Base-by-base conservation (phyloP, 2,329 filamentous ascomycete species). In the Byssoonygena ceratinophila region DNA sequence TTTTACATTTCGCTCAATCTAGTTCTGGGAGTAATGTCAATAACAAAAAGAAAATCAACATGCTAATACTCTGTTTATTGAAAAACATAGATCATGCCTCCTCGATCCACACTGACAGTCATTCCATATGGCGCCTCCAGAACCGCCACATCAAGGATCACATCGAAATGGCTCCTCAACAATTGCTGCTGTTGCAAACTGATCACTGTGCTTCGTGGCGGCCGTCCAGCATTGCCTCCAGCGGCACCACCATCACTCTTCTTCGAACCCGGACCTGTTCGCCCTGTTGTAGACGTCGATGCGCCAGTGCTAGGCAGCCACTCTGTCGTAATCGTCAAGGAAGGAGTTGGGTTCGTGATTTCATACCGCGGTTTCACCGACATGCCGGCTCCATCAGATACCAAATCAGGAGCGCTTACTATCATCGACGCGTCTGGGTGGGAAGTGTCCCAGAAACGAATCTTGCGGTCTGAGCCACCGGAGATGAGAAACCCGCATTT, bases 371-470 rank as follows among this genome's bases (percentile, higher is more conserved):
- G 85, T 63, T 81, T 83, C n/a, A 25, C 41, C 4, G 49, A 45
- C 20, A 61, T 59, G 3, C 60, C 52, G 4, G 59, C 59, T 12
- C 63, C 65, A 31, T 79, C 73, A 54, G 89, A 83, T 31, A 88
- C 84, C 1, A 74, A 69, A 53, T 81, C 79, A 9, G 89, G 74
- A 0, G 91, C 91, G 64, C 86, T 94, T 58, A 94, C 83, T 12
- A 96, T 78, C 52, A 78, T 76, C 37, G 87, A 95, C 54, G 82
- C 79, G 63, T 95, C 88, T 8, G 87, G 77, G 8, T 83, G 82
- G 8, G 81, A 76, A 12, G 92, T 76, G 64, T 98, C 91, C 92
- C 92, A 98, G 70, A 94, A 97, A 8, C 92, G 82, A 16, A 98
- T 79, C 68, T 87, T 92, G 70, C 85, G 87, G 68, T 97, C 92